Evolutionary conservation across 805 yeast species (phyloP).

Genomic region (Zygotorulaspora danielsina): DNA sequence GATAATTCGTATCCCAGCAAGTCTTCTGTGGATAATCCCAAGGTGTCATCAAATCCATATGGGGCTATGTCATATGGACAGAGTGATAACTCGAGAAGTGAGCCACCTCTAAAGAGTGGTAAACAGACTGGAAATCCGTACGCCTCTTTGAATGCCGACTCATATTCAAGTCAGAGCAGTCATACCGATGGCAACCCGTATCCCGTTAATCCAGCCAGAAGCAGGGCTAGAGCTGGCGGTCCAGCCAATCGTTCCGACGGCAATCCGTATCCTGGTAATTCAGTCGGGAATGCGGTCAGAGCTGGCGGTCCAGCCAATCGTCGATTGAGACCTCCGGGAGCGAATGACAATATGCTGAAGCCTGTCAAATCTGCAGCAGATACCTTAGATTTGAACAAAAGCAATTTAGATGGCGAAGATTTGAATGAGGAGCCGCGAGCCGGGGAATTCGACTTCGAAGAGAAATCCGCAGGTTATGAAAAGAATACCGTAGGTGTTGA

Average conservation of each 20-base stretch:
- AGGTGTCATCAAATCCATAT: conserved; percentile 11
- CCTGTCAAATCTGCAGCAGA: conserved; percentile 8
- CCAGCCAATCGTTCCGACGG: conserved; percentile 2
- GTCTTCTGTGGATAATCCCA: neutral
- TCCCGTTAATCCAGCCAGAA: conserved; percentile 1
- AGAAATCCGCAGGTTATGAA: conserved; percentile 5
- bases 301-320: conserved; percentile 1
- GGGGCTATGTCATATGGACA: conserved; percentile 5
- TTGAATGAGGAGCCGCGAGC: conserved; percentile 11
- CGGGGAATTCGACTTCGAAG: conserved; percentile 28
- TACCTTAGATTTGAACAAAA: conserved; percentile 11
- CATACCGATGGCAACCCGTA: conserved; percentile 11
- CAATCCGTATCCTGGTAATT: conserved; percentile 12
- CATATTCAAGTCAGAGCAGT: conserved; percentile 7
- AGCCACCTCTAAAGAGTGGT: neutral
- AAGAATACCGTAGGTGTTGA: conserved; percentile 24
- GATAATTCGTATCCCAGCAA: conserved; percentile 1
- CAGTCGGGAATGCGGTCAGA: neutral
- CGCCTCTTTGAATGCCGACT: conserved; percentile 6
- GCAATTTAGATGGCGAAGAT: conserved; percentile 10
- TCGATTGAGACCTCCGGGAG: conserved; percentile 5
- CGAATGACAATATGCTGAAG: conserved; percentile 1
- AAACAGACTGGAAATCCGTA: conserved; percentile 8
- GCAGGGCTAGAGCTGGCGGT: neutral
- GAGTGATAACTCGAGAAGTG: conserved; percentile 1